These are phyloP conservation scores for Carex parvula DNA, from an alignment of 176 grass and related monocot species.

Conservation along the genomic window DNA sequence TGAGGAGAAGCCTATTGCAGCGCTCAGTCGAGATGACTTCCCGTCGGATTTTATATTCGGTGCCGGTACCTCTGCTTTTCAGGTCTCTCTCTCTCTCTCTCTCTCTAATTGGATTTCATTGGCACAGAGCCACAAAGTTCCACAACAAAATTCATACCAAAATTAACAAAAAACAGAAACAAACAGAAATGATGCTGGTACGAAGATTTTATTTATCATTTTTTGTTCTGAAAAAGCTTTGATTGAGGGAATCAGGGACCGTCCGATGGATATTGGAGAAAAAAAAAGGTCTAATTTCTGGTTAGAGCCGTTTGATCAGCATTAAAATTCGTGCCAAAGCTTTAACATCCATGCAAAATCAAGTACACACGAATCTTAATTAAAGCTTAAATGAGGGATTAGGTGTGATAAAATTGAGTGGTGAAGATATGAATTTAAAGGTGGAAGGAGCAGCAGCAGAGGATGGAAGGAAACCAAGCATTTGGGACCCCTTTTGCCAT, in stretches of 20 bases:
- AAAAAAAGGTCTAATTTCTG: too few species aligned
- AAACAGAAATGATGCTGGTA: not conserved
- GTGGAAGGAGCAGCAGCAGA: slow-evolving; percentile 58
- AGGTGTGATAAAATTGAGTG: not conserved
- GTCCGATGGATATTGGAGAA: too few species aligned
- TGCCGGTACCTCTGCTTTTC: slow-evolving; percentile 62
- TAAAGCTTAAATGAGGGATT: not conserved
- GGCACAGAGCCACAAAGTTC: not conserved
- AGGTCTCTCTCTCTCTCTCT: slow-evolving; percentile 34
- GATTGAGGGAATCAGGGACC: too few species aligned
- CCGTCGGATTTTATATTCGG: slow-evolving; percentile 55
- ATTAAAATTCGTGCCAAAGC: too few species aligned
- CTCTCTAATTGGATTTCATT: not conserved
- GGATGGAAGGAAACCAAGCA: slow-evolving; percentile 72
- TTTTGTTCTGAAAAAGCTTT: not conserved
- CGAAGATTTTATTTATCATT: not conserved
- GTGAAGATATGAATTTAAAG: slow-evolving; percentile 28
- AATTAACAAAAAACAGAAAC: not conserved
- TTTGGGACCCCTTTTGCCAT: slow-evolving; percentile 66
- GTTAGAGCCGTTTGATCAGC: too few species aligned
- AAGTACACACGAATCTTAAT: too few species aligned
- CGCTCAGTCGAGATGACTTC: slow-evolving; percentile 47
- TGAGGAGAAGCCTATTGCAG: not conserved
- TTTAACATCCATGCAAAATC: too few species aligned
- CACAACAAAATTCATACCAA: not conserved